A percentile compares a stretch with the other conserved stretches of the same genome.
Evolutionary conservation across 208 protist genomes (phyloP).

Genomic region (Trypanosoma vivax): DNA sequence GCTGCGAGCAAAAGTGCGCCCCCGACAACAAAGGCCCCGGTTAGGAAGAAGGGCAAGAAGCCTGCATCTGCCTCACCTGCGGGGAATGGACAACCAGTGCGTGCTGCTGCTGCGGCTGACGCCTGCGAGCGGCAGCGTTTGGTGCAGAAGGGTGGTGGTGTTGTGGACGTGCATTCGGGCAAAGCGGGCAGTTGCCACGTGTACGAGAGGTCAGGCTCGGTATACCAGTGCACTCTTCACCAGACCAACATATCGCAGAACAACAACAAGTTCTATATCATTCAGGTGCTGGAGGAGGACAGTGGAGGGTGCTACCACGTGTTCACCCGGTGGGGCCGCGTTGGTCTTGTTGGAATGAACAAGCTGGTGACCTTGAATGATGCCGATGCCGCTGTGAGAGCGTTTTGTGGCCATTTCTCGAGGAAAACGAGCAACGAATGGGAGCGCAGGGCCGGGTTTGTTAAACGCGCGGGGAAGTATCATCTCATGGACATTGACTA

Average conservation of each 20-base stretch:
- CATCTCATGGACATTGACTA: constrained; percentile 81
- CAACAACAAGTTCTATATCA: constrained; percentile 88
- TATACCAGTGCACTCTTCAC: constrained; percentile 82
- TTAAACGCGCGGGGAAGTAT: constrained; percentile 55
- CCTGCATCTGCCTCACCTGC: too few relatives aligned
- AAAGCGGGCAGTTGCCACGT: constrained; percentile 52
- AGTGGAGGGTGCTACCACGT: constrained; percentile 25
- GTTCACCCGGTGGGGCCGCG: constrained; percentile 76
- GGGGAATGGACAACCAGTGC: constrained; percentile 9
- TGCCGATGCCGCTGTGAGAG: constrained; percentile 18
- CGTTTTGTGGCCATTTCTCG: constrained; percentile 45
- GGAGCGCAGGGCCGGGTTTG: constrained; percentile 28
- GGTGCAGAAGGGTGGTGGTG: constrained; percentile 61
- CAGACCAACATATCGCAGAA: constrained; percentile 69
- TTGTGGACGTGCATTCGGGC: constrained; percentile 53
- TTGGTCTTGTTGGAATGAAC: constrained; percentile 62
- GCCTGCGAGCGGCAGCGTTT: constrained; percentile 9
- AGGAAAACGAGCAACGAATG: constrained; percentile 66
- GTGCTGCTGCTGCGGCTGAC: neutral
- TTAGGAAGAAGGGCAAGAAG: too few relatives aligned
- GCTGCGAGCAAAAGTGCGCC: constrained; percentile 11
- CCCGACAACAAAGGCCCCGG: neutral
- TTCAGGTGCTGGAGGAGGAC: constrained; percentile 76
- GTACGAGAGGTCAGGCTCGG: constrained; percentile 32
- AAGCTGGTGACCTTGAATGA: constrained; percentile 22